A percentile compares a stretch with the other conserved stretches of the same genome.
Conservation (phyloP, 169 alveolate species). For the Plasmodium malariae region DNA sequence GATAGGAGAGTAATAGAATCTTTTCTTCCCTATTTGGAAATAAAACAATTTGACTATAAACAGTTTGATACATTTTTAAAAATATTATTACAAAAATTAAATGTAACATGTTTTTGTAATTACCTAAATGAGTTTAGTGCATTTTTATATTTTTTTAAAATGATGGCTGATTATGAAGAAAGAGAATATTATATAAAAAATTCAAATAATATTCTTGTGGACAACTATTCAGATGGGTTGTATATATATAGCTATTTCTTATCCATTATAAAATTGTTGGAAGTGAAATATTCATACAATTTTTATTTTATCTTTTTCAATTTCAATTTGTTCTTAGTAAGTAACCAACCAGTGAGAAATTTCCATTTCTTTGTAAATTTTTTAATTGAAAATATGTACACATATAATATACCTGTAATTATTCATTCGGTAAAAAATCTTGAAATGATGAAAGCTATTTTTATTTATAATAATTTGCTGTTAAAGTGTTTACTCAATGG, state of each 20-base stretch:
- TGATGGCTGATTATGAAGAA: conserved; percentile 48
- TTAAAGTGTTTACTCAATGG: not conserved
- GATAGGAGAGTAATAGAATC: conserved; percentile 14
- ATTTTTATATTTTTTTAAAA: conserved; percentile 52
- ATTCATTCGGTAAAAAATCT: conserved; percentile 41
- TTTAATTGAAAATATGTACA: not conserved
- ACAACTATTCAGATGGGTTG: conserved; percentile 18
- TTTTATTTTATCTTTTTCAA: conserved; percentile 33
- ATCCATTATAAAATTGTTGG: conserved; percentile 1
- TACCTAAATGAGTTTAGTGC: conserved; percentile 42
- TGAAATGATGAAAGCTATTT: conserved; percentile 49
- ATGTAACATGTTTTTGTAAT: conserved; percentile 14
- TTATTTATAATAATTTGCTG: conserved; percentile 12
- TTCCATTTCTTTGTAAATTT: conserved; percentile 38
- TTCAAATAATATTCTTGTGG: conserved; percentile 9
- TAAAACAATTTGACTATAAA: conserved; percentile 3
- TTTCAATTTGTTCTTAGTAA: conserved; percentile 25
- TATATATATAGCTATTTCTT: conserved; percentile 27
- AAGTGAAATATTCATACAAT: conserved; percentile 16
- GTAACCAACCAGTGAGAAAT: conserved; percentile 37
- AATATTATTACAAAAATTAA: conserved; percentile 24
- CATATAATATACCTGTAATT: conserved; percentile 18
- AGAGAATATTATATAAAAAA: conserved; percentile 14
- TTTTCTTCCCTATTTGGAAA: not conserved
- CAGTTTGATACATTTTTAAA: conserved; percentile 12